Conservation (phyloP, 768 basidiomycete species). For the Lactifluus subvellereus region DNA sequence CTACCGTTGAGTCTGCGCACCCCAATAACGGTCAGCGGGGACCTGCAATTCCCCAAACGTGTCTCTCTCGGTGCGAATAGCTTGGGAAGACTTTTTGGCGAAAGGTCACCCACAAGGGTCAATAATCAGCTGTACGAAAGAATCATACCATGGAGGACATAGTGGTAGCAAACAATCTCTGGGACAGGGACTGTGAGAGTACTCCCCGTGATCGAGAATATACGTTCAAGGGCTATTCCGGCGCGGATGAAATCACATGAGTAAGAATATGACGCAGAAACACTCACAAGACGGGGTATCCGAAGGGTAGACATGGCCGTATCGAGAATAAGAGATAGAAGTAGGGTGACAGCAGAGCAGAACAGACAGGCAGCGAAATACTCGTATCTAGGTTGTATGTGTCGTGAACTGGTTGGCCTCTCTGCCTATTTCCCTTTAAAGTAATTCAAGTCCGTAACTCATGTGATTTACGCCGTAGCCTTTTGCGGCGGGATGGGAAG, state of each 20-base stretch:
- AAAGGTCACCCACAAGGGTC: neutral
- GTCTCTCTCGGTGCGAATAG: constrained; percentile 78
- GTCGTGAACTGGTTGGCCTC: neutral
- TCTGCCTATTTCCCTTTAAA: neutral
- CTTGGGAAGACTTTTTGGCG: constrained; percentile 38
- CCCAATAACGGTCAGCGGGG: constrained; percentile 88
- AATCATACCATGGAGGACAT: constrained; percentile 34
- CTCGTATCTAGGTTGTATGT: neutral
- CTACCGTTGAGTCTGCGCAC: constrained; percentile 94
- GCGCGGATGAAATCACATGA: constrained; percentile 32
- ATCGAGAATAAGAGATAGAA: neutral
- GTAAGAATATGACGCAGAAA: constrained; percentile 16
- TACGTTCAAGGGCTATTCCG: constrained; percentile 7
- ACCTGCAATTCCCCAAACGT: constrained; percentile 96
- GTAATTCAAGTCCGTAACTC: neutral
- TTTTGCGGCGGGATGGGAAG: neutral
- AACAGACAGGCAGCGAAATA: neutral
- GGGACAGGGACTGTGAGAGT: constrained; percentile 12
- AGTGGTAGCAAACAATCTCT: constrained; percentile 32
- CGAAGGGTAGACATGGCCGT: constrained; percentile 30
- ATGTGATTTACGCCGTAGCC: constrained; percentile 12
- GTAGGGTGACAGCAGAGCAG: neutral
- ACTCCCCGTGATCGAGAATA: constrained; percentile 1
- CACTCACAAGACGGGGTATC: constrained; percentile 17
- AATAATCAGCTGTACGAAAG: neutral